These are phyloP conservation scores for Dorcoceras hygrometricum DNA, from an alignment of 257 asterid genomes.

Conservation along the genomic window DNA sequence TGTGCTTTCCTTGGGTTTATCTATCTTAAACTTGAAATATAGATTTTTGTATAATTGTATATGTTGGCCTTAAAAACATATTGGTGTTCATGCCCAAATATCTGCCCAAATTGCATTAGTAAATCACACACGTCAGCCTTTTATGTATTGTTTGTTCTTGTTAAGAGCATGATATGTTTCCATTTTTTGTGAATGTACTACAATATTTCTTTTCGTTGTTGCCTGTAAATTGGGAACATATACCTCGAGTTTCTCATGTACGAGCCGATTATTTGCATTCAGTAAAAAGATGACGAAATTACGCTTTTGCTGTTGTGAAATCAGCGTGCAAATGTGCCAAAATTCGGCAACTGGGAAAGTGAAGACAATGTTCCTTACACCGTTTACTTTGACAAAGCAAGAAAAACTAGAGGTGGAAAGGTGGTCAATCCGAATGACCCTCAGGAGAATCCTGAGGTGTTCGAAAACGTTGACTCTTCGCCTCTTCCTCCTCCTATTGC, in stretches of 20 bases:
- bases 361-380: slow-evolving; percentile 67
- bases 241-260: background rate
- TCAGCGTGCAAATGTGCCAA: slow-evolving; percentile 49
- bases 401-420: slow-evolving; percentile 59
- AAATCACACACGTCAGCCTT: background rate
- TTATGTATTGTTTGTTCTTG: too few relatives aligned
- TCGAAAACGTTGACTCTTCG: slow-evolving; percentile 28
- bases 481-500: slow-evolving; percentile 22
- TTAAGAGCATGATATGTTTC: background rate
- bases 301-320: slow-evolving; percentile 6
- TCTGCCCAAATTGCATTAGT: background rate
- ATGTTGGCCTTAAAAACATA: background rate
- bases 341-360: slow-evolving; percentile 60
- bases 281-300: background rate
- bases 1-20: background rate
- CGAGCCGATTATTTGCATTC: background rate
- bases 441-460: slow-evolving; percentile 57
- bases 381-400: slow-evolving; percentile 68
- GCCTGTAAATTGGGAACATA: background rate
- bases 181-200: background rate
- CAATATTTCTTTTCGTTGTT: background rate
- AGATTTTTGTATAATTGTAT: background rate
- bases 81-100: background rate
- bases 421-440: slow-evolving; percentile 83
- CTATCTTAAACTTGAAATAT: background rate